phyloP scores from a whole-genome alignment of 495 filamentous ascomycete genomes.

The Apodospora peruviana region DNA sequence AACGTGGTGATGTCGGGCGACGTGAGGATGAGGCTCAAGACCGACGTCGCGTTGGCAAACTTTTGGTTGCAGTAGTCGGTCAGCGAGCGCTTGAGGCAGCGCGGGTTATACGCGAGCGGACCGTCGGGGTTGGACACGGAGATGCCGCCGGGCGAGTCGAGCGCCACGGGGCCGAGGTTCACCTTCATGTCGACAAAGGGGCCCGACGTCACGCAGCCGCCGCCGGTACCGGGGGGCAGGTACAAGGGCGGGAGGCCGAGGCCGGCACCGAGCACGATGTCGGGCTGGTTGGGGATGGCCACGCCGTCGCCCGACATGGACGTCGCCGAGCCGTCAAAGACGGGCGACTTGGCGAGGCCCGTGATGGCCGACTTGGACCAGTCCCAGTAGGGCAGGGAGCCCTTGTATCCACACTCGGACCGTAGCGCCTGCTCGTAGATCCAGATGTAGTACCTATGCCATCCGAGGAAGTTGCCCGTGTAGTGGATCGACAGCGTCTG shows the following conservation, averaged over 20 bases:
- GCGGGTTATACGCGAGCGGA: background rate
- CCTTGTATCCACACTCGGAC: slow-evolving; percentile 61
- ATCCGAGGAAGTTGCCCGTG: slow-evolving; percentile 57
- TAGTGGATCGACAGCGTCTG: slow-evolving; percentile 56
- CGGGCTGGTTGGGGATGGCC: slow-evolving; percentile 15
- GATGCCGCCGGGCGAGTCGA: background rate
- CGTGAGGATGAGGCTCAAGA: background rate
- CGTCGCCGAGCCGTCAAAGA: slow-evolving; percentile 51
- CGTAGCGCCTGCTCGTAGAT: slow-evolving; percentile 55
- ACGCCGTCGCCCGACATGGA: slow-evolving; percentile 54
- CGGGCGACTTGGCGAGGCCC: slow-evolving; percentile 40
- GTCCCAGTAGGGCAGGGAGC: slow-evolving; percentile 51
- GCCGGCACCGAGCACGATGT: background rate
- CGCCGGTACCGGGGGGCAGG: slow-evolving; percentile 47
- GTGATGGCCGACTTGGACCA: slow-evolving; percentile 36
- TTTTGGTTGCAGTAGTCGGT: background rate
- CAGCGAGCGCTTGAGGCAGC: background rate
- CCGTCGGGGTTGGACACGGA: background rate
- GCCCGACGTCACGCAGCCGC: slow-evolving; percentile 55
- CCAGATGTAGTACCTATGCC: slow-evolving; percentile 62
- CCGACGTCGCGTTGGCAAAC: background rate
- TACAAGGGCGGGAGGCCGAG: background rate
- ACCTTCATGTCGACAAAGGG: slow-evolving; percentile 47
- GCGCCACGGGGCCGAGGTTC: slow-evolving; percentile 36
- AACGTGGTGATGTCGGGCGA: background rate